Percentiles rank a stretch among this genome's conserved stretches.
phyloP scores from a whole-genome alignment of 1,284 basidiomycete genomes.

The Apiotrichum porosum region DNA sequence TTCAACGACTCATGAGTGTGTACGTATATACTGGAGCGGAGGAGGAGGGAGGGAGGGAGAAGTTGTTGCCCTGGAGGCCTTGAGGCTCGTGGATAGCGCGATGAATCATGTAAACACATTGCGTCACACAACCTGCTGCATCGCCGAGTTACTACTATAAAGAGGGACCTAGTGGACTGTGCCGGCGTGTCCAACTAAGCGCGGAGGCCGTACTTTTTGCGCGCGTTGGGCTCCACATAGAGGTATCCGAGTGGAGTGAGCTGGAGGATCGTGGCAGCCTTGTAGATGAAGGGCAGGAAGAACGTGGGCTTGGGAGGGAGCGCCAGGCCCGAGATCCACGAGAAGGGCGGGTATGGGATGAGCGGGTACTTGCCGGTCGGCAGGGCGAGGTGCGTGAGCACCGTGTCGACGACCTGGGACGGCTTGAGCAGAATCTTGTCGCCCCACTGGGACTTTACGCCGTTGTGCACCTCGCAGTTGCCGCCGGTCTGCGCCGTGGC shows the following conservation, averaged over 20 bases:
- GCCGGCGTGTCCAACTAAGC: no score
- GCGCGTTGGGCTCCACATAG: slow-evolving; percentile 43
- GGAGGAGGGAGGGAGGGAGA: no score
- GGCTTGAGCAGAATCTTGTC: slow-evolving; percentile 39
- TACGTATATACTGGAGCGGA: no score
- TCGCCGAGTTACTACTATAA: no score
- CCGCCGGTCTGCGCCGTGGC: slow-evolving; percentile 52
- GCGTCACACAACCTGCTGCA: no score
- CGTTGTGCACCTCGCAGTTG: slow-evolving; percentile 20
- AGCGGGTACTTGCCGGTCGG: slow-evolving; percentile 31
- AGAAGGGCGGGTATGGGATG: slow-evolving; percentile 42
- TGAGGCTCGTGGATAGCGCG: no score
- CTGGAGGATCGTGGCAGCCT: slow-evolving; percentile 32
- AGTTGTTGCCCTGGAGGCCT: no score
- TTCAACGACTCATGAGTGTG: no score
- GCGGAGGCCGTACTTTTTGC: slow-evolving; percentile 46
- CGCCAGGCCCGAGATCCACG: slow-evolving; percentile 26
- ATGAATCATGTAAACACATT: no score
- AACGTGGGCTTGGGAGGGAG: slow-evolving; percentile 35
- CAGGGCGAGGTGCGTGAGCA: slow-evolving; percentile 40
- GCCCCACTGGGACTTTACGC: slow-evolving; percentile 32
- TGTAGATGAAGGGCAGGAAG: slow-evolving; percentile 43
- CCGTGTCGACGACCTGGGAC: slow-evolving; percentile 32
- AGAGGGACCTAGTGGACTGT: no score
- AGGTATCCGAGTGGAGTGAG: slow-evolving; percentile 40